Evolutionary conservation across 495 filamentous ascomycete species (phyloP).

Genomic region (Aspergillus incahuasiensis): DNA sequence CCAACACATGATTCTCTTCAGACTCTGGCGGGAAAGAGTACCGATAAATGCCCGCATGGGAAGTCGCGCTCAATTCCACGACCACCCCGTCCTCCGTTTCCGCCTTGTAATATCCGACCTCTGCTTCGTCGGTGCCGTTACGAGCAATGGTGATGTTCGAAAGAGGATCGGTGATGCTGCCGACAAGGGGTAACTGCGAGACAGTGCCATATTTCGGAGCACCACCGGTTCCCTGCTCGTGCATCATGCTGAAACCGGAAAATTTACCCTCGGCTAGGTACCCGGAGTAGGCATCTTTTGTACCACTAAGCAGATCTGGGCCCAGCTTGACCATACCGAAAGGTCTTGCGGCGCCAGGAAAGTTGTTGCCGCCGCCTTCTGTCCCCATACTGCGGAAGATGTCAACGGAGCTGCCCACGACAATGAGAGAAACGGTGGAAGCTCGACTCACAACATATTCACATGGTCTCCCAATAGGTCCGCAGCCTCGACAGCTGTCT

Average conservation of each 20-base stretch:
- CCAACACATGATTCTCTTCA: slow-evolving; percentile 45
- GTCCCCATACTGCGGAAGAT: slow-evolving; percentile 26
- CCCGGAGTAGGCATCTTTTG: slow-evolving; percentile 62
- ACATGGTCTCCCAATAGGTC: slow-evolving; percentile 27
- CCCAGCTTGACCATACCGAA: slow-evolving; percentile 71
- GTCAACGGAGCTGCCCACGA: neutral
- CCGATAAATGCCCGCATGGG: slow-evolving; percentile 59
- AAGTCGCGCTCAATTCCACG: slow-evolving; percentile 56
- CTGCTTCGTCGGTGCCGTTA: slow-evolving; percentile 44
- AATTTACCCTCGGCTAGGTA: slow-evolving; percentile 56
- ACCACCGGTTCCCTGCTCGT: slow-evolving; percentile 70
- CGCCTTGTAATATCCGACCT: slow-evolving; percentile 63
- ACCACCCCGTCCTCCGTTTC: slow-evolving; percentile 47
- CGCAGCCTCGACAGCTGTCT: slow-evolving; percentile 5
- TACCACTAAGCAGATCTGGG: slow-evolving; percentile 48
- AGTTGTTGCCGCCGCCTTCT: slow-evolving; percentile 59
- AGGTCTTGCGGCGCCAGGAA: slow-evolving; percentile 61
- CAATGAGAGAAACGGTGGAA: neutral
- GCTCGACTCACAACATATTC: slow-evolving; percentile 31
- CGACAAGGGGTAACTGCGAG: slow-evolving; percentile 57
- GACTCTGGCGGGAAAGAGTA: slow-evolving; percentile 52
- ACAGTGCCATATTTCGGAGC: slow-evolving; percentile 71
- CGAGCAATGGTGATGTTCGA: slow-evolving; percentile 50
- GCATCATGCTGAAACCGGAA: slow-evolving; percentile 68
- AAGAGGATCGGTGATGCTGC: slow-evolving; percentile 53